phyloP scores from a whole-genome alignment of 176 grass and related monocot species.

The Urochloa ruziziensis region DNA sequence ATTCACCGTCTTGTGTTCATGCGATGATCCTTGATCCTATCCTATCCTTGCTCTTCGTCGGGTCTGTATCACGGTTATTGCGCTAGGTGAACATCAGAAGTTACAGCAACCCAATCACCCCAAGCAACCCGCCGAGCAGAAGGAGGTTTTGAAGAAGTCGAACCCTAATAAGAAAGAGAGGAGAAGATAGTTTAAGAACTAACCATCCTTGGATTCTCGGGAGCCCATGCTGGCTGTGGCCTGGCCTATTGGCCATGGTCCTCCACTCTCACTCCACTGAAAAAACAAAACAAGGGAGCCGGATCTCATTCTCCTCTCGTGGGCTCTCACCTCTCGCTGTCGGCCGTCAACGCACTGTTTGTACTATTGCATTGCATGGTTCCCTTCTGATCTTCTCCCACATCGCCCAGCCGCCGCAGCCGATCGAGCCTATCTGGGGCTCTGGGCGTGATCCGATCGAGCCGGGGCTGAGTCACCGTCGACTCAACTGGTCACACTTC shows the following conservation, averaged over 20 bases:
- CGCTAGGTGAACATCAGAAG: no score
- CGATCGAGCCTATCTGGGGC: no score
- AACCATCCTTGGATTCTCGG: background rate
- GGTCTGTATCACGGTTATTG: background rate
- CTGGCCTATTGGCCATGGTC: background rate
- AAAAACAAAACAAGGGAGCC: background rate
- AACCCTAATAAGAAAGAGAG: background rate
- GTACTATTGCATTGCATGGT: no score
- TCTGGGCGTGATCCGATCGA: background rate
- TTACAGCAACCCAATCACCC: background rate
- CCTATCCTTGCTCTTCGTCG: background rate
- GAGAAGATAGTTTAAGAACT: background rate
- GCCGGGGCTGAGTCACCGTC: slow-evolving; percentile 28
- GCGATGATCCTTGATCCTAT: no score
- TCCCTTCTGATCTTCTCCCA: background rate
- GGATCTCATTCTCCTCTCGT: slow-evolving; percentile 7
- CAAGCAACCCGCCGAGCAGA: background rate
- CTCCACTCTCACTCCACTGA: background rate
- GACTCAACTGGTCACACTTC: background rate
- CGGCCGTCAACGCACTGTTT: slow-evolving; percentile 41
- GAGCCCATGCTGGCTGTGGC: background rate
- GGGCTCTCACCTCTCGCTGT: background rate
- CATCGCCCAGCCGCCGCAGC: background rate
- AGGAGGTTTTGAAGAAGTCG: background rate
- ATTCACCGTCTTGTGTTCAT: no score